These are phyloP conservation scores for Penicillium samsonianum DNA, from an alignment of 495 filamentous ascomycete species.

Conservation along the genomic window DNA sequence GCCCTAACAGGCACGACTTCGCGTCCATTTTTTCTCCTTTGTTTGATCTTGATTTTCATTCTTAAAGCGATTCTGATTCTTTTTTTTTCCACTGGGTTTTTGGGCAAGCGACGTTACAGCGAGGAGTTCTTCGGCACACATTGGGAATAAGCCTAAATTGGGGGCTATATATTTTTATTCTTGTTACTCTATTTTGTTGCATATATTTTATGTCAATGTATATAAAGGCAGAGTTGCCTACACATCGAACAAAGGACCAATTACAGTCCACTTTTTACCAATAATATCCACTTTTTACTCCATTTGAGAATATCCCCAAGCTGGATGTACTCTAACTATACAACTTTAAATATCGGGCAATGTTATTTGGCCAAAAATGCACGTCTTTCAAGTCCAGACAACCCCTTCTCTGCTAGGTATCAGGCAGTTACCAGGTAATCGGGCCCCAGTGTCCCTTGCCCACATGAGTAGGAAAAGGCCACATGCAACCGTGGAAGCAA, in stretches of 20 bases:
- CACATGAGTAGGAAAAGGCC: not conserved
- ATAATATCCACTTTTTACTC: not conserved
- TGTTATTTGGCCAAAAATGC: not conserved
- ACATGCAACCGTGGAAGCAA: not conserved
- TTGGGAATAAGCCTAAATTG: not conserved
- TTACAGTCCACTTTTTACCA: not conserved
- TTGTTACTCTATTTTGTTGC: not conserved
- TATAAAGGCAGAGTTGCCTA: constrained; percentile 1
- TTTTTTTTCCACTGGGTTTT: not conserved
- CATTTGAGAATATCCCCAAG: not conserved
- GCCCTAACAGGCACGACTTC: not conserved
- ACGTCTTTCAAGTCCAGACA: not conserved
- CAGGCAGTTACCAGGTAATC: not conserved
- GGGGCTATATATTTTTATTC: not conserved
- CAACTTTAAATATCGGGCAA: not conserved
- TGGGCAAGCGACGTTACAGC: constrained; percentile 5
- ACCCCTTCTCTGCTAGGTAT: not conserved
- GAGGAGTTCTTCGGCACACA: constrained; percentile 7
- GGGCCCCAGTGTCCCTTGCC: not conserved
- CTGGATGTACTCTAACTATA: too few relatives aligned
- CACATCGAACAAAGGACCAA: not conserved
- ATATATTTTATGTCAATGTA: constrained; percentile 5
- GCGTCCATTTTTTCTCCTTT: constrained; percentile 1
- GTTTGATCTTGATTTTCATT: not conserved
- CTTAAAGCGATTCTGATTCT: not conserved